Evolutionary conservation across 371 early-diverging fungal species (phyloP).

Genomic region (Haplosporangium sp.): DNA sequence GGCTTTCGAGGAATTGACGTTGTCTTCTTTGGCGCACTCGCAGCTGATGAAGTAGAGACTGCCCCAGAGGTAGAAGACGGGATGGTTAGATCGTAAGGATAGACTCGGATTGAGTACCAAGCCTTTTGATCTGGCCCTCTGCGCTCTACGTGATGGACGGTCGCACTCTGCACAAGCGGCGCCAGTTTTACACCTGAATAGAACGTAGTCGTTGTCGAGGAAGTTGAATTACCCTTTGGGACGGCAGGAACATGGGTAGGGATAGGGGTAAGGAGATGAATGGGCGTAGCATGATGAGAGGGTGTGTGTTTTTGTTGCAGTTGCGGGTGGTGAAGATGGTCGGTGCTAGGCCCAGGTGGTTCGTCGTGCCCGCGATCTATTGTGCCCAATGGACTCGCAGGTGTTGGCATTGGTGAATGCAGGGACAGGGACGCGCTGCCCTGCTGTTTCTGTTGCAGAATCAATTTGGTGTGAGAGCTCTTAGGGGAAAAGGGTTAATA

Average conservation of each 20-base stretch:
- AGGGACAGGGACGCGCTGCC: too few species aligned
- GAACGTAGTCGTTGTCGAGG: constrained; percentile 15
- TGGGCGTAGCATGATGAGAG: too few species aligned
- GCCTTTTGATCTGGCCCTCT: neutral
- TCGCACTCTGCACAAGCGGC: constrained; percentile 9
- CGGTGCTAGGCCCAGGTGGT: too few species aligned
- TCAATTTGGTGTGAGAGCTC: too few species aligned
- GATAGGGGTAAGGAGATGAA: neutral
- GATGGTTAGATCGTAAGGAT: constrained; percentile 9
- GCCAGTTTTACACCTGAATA: constrained; percentile 35
- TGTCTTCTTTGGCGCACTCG: neutral
- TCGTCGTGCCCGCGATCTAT: too few species aligned
- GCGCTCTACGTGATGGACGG: constrained; percentile 10
- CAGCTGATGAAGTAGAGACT: neutral
- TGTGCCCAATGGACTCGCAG: too few species aligned
- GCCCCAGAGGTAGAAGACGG: neutral
- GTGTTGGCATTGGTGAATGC: too few species aligned
- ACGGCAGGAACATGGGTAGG: neutral
- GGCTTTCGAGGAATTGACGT: constrained; percentile 43
- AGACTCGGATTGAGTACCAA: constrained; percentile 24
- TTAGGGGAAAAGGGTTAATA: too few species aligned
- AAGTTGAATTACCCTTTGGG: neutral
- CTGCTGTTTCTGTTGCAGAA: too few species aligned
- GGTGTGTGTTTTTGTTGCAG: neutral
- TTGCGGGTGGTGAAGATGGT: neutral